phyloP scores from a whole-genome alignment of 371 early-diverging fungal genomes.

The Mucor irregularis region DNA sequence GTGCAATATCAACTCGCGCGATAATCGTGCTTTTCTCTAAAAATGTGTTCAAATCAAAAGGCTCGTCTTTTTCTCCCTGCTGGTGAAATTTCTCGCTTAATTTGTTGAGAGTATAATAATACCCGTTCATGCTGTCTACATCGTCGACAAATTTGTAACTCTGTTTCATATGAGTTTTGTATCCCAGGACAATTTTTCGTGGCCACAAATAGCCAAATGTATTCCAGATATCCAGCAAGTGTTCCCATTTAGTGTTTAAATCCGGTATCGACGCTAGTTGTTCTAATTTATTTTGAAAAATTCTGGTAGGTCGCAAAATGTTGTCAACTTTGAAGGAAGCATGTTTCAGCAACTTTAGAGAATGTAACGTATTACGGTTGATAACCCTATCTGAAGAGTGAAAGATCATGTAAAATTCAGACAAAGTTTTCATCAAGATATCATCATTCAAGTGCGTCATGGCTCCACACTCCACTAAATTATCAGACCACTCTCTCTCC shows the following conservation, averaged over 20 bases:
- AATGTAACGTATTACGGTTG: slow-evolving; percentile 20
- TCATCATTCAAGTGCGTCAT: slow-evolving; percentile 36
- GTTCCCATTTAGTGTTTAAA: slow-evolving; percentile 23
- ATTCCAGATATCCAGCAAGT: slow-evolving; percentile 30
- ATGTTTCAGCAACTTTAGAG: slow-evolving; percentile 27
- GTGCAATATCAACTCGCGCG: slow-evolving; percentile 19
- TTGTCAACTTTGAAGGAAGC: slow-evolving; percentile 38
- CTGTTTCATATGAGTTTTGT: background rate
- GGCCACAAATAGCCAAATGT: slow-evolving; percentile 53
- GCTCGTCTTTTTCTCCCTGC: background rate
- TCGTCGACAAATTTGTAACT: slow-evolving; percentile 5
- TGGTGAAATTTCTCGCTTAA: background rate
- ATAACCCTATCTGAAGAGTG: slow-evolving; percentile 14
- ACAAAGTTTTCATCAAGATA: slow-evolving; percentile 31
- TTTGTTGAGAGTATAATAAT: background rate
- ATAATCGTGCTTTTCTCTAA: slow-evolving; percentile 4
- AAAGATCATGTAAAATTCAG: slow-evolving; percentile 37
- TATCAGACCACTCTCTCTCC: slow-evolving; percentile 35
- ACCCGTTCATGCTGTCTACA: slow-evolving; percentile 4
- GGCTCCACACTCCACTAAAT: slow-evolving; percentile 30
- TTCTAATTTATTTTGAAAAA: slow-evolving; percentile 24
- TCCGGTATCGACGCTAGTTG: slow-evolving; percentile 11
- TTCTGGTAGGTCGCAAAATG: slow-evolving; percentile 31
- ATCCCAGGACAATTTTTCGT: slow-evolving; percentile 32
- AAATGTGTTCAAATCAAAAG: background rate